A percentile compares a stretch with the other conserved stretches of the same genome.
These are phyloP conservation scores for Lecanicillium sp. DNA, from an alignment of 2,329 filamentous ascomycete species.

Conservation along the genomic window DNA sequence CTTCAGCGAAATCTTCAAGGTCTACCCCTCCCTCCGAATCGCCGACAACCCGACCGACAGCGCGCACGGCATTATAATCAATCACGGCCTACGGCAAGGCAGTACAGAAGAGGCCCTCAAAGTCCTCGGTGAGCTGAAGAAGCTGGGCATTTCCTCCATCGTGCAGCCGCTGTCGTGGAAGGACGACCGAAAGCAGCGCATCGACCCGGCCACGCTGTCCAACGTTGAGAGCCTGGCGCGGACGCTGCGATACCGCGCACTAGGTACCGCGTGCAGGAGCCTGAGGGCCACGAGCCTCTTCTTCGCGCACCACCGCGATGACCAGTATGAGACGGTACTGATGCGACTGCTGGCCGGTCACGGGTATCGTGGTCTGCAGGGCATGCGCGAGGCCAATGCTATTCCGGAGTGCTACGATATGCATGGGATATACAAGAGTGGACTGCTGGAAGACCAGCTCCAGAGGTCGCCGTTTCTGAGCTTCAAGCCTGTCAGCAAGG, in stretches of 20 bases:
- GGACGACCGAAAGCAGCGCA: conserved; percentile 18
- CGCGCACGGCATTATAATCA: conserved; percentile 43
- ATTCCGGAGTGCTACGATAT: conserved; percentile 83
- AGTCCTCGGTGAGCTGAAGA: conserved; percentile 33
- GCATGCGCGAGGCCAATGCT: conserved; percentile 55
- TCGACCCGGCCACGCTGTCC: conserved; percentile 31
- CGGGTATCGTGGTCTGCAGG: conserved; percentile 60
- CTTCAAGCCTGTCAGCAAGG: conserved; percentile 22
- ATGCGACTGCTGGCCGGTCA: conserved; percentile 67
- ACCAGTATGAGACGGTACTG: conserved; percentile 84
- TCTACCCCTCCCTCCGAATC: conserved; percentile 27
- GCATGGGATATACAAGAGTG: conserved; percentile 63
- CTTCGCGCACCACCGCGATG: conserved; percentile 81
- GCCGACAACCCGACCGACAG: conserved; percentile 35
- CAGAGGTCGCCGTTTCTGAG: conserved; percentile 27
- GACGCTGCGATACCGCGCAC: conserved; percentile 59
- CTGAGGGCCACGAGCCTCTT: conserved; percentile 53
- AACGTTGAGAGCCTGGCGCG: conserved; percentile 76
- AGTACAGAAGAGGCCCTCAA: conserved; percentile 43
- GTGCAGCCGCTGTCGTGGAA: conserved; percentile 39
- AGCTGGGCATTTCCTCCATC: conserved; percentile 25
- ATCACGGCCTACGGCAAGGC: conserved; percentile 48
- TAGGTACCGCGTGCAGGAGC: conserved; percentile 55
- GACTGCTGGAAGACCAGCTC: conserved; percentile 41
- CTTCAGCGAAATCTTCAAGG: conserved; percentile 41